Evolutionary conservation across 768 basidiomycete species (phyloP).

Genomic region (Mycena rosella): DNA sequence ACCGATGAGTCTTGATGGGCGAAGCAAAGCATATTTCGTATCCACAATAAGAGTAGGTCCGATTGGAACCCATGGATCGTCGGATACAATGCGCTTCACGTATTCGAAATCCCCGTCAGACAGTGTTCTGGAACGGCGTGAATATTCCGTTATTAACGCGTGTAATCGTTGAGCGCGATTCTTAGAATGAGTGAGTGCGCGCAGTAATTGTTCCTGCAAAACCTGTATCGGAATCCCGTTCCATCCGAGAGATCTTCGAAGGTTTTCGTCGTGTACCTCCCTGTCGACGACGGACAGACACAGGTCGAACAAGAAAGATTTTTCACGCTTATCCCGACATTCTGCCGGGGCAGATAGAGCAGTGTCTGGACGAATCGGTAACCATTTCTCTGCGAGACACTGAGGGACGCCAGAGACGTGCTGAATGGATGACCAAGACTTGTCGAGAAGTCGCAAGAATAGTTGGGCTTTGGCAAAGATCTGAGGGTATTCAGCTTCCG

Average conservation of each 20-base stretch:
- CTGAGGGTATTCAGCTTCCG: background rate
- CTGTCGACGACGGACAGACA: slow-evolving; percentile 18
- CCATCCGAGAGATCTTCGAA: slow-evolving; percentile 30
- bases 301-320: slow-evolving; percentile 27
- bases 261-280: slow-evolving; percentile 7
- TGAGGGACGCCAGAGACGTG: background rate
- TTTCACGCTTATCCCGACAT: slow-evolving; percentile 20
- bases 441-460: slow-evolving; percentile 28
- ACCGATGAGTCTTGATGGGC: slow-evolving; percentile 18
- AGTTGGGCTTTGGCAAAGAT: slow-evolving; percentile 27
- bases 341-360: slow-evolving; percentile 7
- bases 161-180: slow-evolving; percentile 10
- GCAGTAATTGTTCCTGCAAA: slow-evolving; percentile 18
- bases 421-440: slow-evolving; percentile 16
- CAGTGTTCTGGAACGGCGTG: slow-evolving; percentile 7
- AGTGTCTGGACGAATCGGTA: slow-evolving; percentile 15
- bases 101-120: slow-evolving; percentile 12
- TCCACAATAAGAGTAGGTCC: background rate
- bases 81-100: slow-evolving; percentile 12
- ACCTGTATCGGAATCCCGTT: slow-evolving; percentile 9
- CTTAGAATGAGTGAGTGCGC: slow-evolving; percentile 12
- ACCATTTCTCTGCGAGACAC: slow-evolving; percentile 18
- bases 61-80: slow-evolving; percentile 29
- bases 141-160: slow-evolving; percentile 28
- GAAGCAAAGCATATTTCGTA: slow-evolving; percentile 21